A percentile compares a stretch with the other conserved stretches of the same genome.
Evolutionary conservation across 2,329 filamentous ascomycete genomes (phyloP).

Genomic region (Chaetomiaceae sp.): DNA sequence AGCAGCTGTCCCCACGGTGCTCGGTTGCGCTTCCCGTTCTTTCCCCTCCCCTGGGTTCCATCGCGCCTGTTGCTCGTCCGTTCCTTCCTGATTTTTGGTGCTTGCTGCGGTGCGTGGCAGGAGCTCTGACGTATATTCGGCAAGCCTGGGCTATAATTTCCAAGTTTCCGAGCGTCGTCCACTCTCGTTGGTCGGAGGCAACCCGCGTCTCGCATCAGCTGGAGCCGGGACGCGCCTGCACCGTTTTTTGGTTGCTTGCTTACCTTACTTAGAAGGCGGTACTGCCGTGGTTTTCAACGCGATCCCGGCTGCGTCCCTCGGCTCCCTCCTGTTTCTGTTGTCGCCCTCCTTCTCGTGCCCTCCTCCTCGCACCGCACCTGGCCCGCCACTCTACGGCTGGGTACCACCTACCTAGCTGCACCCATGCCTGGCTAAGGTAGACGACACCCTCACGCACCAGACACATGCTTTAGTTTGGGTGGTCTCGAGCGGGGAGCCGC

Average conservation of each 20-base stretch:
- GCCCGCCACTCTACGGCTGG: not conserved
- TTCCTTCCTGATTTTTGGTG: not conserved
- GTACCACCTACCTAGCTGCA: too few species aligned
- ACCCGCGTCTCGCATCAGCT: conserved; percentile 17
- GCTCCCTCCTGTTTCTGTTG: not conserved
- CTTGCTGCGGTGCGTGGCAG: conserved; percentile 5
- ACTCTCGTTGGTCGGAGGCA: conserved; percentile 15
- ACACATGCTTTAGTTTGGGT: not conserved
- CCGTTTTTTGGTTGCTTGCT: conserved; percentile 12
- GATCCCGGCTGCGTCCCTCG: conserved; percentile 13
- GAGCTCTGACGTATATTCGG: conserved; percentile 23
- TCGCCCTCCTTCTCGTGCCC: not conserved
- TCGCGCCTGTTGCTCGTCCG: not conserved
- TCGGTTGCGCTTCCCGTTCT: not conserved
- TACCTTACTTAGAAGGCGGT: too few species aligned
- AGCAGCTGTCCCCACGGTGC: not conserved
- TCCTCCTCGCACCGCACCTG: not conserved
- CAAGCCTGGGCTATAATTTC: conserved; percentile 20
- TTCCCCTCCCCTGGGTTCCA: not conserved
- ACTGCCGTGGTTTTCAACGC: too few species aligned
- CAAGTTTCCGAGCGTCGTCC: conserved; percentile 2
- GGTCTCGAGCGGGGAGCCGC: not conserved
- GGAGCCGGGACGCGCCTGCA: conserved; percentile 19
- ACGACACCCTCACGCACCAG: not conserved
- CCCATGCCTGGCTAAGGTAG: not conserved